Evolutionary conservation across 306 rosid species (phyloP).

Genomic region (Gynostemma pentaphyllum): DNA sequence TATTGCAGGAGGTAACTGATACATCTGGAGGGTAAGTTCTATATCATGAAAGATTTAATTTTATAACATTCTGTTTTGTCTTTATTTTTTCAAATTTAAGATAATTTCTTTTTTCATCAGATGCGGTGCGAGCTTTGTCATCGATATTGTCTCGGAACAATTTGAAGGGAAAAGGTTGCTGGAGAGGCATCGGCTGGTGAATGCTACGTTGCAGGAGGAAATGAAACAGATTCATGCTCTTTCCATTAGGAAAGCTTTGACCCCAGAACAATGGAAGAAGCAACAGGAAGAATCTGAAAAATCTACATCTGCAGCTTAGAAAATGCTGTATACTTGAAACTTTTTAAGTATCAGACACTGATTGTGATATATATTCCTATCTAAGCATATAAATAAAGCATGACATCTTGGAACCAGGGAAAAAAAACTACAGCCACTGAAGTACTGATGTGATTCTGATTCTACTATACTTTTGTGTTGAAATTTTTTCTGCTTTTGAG

Average conservation of each 20-base stretch:
- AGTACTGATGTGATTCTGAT: neutral
- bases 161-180: constrained; percentile 84
- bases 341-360: neutral
- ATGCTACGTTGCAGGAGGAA: constrained; percentile 65
- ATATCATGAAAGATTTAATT: neutral
- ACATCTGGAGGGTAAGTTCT: constrained; percentile 84
- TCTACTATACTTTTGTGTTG: neutral
- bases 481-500: neutral
- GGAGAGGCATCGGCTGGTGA: constrained; percentile 87
- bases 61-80: neutral
- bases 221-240: constrained; percentile 93
- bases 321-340: constrained; percentile 1
- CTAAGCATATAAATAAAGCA: constrained; percentile 6
- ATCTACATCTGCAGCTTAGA: constrained; percentile 42
- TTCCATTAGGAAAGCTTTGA: constrained; percentile 72
- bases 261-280: constrained; percentile 84
- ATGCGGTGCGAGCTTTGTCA: constrained; percentile 70
- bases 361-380: no score
- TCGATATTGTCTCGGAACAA: constrained; percentile 69
- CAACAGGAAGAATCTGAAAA: constrained; percentile 52
- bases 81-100: neutral
- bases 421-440: neutral
- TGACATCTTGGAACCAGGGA: no score
- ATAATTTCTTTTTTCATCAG: constrained; percentile 18
- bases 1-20: constrained; percentile 83